Percentiles rank a stretch among this genome's conserved stretches.
Conservation (phyloP, 2,329 filamentous ascomycete species). For the Aureobasidium sp. region DNA sequence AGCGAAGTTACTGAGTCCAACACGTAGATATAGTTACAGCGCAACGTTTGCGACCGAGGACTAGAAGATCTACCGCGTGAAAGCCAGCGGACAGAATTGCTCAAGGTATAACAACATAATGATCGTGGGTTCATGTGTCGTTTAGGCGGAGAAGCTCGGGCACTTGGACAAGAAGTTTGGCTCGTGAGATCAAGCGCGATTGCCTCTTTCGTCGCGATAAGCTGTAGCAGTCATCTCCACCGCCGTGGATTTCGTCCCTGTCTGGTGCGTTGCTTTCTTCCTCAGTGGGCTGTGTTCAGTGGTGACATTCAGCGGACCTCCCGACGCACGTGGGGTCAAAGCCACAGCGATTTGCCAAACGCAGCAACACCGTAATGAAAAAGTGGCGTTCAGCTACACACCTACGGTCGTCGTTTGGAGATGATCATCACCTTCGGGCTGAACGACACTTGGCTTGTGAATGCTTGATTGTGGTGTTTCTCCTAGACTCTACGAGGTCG, state of each 20-base stretch:
- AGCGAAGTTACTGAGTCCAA: not conserved
- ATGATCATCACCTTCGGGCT: not conserved
- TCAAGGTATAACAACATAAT: not conserved
- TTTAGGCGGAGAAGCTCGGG: not conserved
- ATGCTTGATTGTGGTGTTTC: not conserved
- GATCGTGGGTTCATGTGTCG: not conserved
- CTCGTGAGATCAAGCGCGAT: not conserved
- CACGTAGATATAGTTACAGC: not conserved
- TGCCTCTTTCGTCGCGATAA: not conserved
- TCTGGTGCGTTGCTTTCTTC: not conserved
- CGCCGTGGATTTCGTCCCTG: not conserved
- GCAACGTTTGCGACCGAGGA: not conserved
- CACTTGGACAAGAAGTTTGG: not conserved
- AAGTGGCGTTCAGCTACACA: not conserved
- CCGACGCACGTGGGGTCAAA: not conserved
- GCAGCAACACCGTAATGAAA: not conserved
- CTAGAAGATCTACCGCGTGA: not conserved
- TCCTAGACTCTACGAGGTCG: not conserved
- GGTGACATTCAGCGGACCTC: not conserved
- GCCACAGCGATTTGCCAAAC: not conserved
- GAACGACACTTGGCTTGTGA: not conserved
- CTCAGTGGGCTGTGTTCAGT: not conserved
- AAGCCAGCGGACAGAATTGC: not conserved
- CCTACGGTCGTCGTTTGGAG: not conserved
- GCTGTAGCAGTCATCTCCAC: not conserved